A percentile compares a stretch with the other conserved stretches of the same genome.
Conservation (phyloP, 2,329 filamentous ascomycete species). For the Ascochyta rabiei region DNA sequence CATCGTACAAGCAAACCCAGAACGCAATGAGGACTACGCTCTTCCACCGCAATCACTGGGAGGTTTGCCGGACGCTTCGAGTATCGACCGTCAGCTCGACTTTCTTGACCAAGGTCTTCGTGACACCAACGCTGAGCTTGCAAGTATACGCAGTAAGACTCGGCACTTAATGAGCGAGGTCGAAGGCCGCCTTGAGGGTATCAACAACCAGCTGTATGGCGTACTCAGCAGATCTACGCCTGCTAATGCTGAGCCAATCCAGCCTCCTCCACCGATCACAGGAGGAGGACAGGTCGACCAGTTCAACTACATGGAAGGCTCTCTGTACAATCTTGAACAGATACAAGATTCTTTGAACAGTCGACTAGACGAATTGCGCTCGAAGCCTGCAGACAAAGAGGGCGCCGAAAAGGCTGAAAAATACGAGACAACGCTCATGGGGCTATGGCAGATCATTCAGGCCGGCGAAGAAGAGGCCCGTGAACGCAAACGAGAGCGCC, state of each 20-base stretch:
- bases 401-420: slow-evolving; percentile 36
- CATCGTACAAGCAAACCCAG: slow-evolving; percentile 68
- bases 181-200: slow-evolving; percentile 50
- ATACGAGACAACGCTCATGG: slow-evolving; percentile 59
- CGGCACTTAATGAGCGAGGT: slow-evolving; percentile 39
- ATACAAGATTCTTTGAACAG: slow-evolving; percentile 41
- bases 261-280: slow-evolving; percentile 63
- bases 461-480: slow-evolving; percentile 51
- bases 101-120: slow-evolving; percentile 72
- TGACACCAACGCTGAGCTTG: slow-evolving; percentile 65
- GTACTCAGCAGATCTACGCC: slow-evolving; percentile 55
- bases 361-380: slow-evolving; percentile 36
- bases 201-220: slow-evolving; percentile 69
- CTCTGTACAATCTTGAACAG: slow-evolving; percentile 55
- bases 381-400: slow-evolving; percentile 22
- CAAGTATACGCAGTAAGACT: slow-evolving; percentile 34
- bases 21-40: slow-evolving; percentile 43
- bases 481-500: slow-evolving; percentile 45
- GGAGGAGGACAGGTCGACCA: slow-evolving; percentile 69
- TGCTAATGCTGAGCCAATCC: slow-evolving; percentile 58
- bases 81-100: slow-evolving; percentile 65
- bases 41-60: slow-evolving; percentile 32
- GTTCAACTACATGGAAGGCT: slow-evolving; percentile 69
- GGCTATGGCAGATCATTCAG: slow-evolving; percentile 60
- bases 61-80: slow-evolving; percentile 29